Evolutionary conservation across 2,329 filamentous ascomycete species (phyloP), one percentile per base, ranked within the genome.

Genomic region (Pyrenophora seminiperda): DNA sequence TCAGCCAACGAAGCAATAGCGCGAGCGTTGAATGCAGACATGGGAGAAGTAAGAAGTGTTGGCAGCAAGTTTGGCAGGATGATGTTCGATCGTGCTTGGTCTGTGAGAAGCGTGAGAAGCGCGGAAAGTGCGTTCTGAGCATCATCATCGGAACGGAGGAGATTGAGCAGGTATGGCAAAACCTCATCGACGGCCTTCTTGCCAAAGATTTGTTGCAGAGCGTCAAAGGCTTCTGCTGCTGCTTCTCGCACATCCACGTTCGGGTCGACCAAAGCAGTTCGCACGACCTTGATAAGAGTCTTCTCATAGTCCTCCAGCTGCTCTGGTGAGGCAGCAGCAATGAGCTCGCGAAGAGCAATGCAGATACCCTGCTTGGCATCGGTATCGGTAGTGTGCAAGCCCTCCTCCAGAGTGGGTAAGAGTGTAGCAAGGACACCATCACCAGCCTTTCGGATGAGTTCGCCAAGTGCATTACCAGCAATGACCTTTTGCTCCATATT

Each of bases 401-500:
- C 91, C 71, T 96, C 91, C 71, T 97, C 92, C 40, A 99, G 83
- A 27, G 92, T 96, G 22, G 94, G 94, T 53, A 99, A 78, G 53
- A 99, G 78, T 34, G 85, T 95, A 18, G 91, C 85, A 56, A 99
- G 80, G 49, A 99, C 92, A 47, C 91, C 89, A 72, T 99, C 94
- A 54, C 95, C 94, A 66, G 94, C 93, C 75, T 96, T 97, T 66
- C 94, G 88, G 67, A 99, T 97, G 60, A 99, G 85, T 72, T 99
- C 94, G 68, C 94, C 94, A 47, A 99, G 82, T 40, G 94, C 91
- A 73, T 97, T 97, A 72, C 93, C 93, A 60, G 95, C 94, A 79
- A 99, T 99, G 63, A 96, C 89, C 79, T 97, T 97, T 75, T 99
- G 94, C 73, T 99, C 94, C 87, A 96, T 92, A 69, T 97, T 97